Conservation (phyloP, 1,284 basidiomycete genomes). For the Cryptococcus maquisensis region DNA sequence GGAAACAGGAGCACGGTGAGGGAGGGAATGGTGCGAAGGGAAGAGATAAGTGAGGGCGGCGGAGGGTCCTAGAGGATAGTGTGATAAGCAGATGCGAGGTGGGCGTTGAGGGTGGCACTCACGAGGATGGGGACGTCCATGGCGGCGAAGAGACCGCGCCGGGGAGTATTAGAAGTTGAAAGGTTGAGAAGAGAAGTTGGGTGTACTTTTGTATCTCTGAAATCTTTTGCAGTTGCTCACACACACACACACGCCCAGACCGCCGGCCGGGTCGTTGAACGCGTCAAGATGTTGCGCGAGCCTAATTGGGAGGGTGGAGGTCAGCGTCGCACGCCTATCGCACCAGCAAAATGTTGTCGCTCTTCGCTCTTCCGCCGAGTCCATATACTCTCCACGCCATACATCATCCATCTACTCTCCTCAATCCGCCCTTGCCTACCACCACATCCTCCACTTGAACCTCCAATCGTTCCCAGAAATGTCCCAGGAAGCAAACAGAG, state of each 20-base stretch:
- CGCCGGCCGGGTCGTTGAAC: too few species aligned
- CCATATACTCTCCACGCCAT: neutral
- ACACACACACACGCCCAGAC: too few species aligned
- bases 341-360: neutral
- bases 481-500: conserved; percentile 40
- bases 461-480: conserved; percentile 5
- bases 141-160: too few species aligned
- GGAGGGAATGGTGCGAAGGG: conserved; percentile 28
- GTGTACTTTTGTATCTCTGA: too few species aligned
- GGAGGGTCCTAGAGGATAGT: neutral
- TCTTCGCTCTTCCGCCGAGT: neutral
- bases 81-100: neutral
- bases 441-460: neutral
- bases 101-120: neutral
- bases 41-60: conserved; percentile 21
- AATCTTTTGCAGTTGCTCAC: too few species aligned
- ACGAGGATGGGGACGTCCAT: conserved; percentile 1
- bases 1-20: conserved; percentile 27
- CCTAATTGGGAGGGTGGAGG: too few species aligned
- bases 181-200: too few species aligned
- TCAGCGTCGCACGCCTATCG: neutral
- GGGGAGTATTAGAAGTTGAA: too few species aligned
- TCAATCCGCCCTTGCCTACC: neutral
- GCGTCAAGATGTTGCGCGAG: too few species aligned
- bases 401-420: neutral